Evolutionary conservation across 108 stramenopile species (phyloP).

Genomic region (Discostella stelligeroides): DNA sequence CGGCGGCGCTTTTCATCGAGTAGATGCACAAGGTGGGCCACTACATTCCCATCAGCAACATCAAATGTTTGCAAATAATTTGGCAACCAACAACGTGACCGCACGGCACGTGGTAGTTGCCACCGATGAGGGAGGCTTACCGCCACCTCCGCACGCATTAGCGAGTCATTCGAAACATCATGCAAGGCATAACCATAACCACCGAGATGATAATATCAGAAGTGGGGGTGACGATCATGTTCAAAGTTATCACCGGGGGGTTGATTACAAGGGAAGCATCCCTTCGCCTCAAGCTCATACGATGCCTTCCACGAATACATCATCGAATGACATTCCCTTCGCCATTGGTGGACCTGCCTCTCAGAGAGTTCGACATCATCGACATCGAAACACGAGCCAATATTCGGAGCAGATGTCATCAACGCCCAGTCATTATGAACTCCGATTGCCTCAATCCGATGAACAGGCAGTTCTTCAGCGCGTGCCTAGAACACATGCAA

Average conservation of each 20-base stretch:
- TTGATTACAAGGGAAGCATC: too few species aligned
- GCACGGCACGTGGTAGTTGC: constrained; percentile 33
- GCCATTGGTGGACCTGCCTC: constrained; percentile 12
- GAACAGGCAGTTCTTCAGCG: constrained; percentile 26
- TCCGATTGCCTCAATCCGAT: constrained; percentile 17
- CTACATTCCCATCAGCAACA: not conserved
- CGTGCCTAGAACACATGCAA: constrained; percentile 27
- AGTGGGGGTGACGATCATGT: not conserved
- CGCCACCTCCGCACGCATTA: constrained; percentile 20
- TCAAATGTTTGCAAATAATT: not conserved
- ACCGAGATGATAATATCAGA: constrained; percentile 2
- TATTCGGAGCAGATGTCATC: not conserved
- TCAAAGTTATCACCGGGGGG: too few species aligned
- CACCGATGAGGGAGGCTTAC: constrained; percentile 20
- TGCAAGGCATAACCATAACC: constrained; percentile 43
- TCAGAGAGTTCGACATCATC: too few species aligned
- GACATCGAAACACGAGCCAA: constrained; percentile 2
- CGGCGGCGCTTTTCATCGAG: too few species aligned
- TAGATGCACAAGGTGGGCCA: too few species aligned
- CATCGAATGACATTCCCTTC: constrained; percentile 15
- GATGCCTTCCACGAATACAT: too few species aligned
- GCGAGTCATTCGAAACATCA: constrained; percentile 29
- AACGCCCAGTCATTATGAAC: constrained; percentile 11
- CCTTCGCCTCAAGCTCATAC: too few species aligned
- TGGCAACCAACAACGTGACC: not conserved